Base-by-base conservation (phyloP, 768 basidiomycete species). In the Phanerodontia chrysosporium region DNA sequence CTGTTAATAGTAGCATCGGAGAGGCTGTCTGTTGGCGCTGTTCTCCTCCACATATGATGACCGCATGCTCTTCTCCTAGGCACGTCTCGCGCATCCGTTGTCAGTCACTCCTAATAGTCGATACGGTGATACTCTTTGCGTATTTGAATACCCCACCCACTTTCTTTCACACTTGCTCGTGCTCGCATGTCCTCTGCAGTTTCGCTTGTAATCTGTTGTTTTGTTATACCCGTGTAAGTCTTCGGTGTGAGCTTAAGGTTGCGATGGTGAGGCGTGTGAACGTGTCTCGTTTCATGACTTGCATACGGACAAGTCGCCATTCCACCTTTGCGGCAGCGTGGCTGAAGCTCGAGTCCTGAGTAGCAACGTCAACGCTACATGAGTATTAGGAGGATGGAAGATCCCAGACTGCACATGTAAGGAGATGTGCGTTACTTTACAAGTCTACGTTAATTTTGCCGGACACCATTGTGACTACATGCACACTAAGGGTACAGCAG, bases 41-140 rank as follows among this genome's bases (percentile, higher is more conserved):
- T 73, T 79, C 78, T 78, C 71, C 70, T 72, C 74, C 75, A 7
- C 32, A 35, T 64, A 73, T 79, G 81, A 75, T 85, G 83, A 68
- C 74, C 68, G 69, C 62, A 65, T 82, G 63, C 76, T 76, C 74
- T 74, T 76, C 79, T 77, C 80, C 87, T 81, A 53, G 52, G 52
- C 52, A 42, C 35, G 52, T 53, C 52, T 55, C 28, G 48, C 46
- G 36, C 56, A 64, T 60, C 63, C 65, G 66, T 58, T 68, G 66
- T 83, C 76, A 77, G 76, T 79, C 72, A 78, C 78, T 77, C 52
- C 86, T 86, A 89, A 86, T 75, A 58, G 68, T 59, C 58, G 51
- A 56, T 58, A 35, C 49, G 55, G 55, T 44, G 44, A 45, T 32
- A 55, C 51, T 55, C 54, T 45, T 44, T 44, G 39, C 53, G 5